Evolutionary conservation across 2,329 filamentous ascomycete genomes (phyloP).

Genomic region (Colletotrichum lini): DNA sequence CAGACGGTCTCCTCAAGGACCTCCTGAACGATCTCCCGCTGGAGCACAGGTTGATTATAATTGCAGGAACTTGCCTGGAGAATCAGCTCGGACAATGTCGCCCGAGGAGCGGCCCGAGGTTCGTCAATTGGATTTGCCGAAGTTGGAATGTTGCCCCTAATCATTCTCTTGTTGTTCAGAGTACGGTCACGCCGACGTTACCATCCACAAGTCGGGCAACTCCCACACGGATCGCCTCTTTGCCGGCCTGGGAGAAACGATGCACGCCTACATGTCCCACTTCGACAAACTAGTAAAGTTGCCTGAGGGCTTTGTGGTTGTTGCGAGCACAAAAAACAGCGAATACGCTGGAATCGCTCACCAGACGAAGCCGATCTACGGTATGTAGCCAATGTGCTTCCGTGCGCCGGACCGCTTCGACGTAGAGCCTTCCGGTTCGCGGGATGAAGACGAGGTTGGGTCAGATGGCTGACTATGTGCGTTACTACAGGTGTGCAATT

Average conservation of each 20-base stretch:
- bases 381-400: conserved; percentile 46
- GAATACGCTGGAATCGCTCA: conserved; percentile 87
- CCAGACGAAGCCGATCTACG: conserved; percentile 78
- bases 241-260: conserved; percentile 76
- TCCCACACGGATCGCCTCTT: conserved; percentile 81
- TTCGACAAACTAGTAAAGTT: conserved; percentile 85
- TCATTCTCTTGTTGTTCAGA: conserved; percentile 46
- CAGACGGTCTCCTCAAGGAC: not conserved
- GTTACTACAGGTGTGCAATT: conserved; percentile 77
- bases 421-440: not conserved
- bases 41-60: not conserved
- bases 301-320: conserved; percentile 79
- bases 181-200: conserved; percentile 61
- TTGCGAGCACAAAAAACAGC: conserved; percentile 83
- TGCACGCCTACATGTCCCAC: conserved; percentile 89
- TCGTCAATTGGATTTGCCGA: not conserved
- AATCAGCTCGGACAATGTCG: conserved; percentile 68
- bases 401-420: not conserved
- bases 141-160: not conserved
- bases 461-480: not conserved
- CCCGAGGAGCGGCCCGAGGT: conserved; percentile 72
- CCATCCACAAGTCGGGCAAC: conserved; percentile 68
- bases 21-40: too few species aligned
- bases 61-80: conserved; percentile 82
- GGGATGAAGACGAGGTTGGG: conserved; percentile 18